These are phyloP conservation scores for Fraxinus americana DNA, from an alignment of 257 asterid species.

Conservation along the genomic window DNA sequence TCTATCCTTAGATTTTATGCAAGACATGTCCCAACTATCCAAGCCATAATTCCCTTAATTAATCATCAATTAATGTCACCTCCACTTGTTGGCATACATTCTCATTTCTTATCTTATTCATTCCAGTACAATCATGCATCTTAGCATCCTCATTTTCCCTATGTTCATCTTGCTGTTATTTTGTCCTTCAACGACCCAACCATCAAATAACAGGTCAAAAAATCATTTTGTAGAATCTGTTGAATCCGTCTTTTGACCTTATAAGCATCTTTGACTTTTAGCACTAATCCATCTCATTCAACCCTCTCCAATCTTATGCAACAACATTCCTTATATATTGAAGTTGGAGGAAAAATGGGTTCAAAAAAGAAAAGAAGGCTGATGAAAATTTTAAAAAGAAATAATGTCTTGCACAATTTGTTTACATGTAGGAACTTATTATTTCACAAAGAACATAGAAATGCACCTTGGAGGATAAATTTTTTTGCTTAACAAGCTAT, in stretches of 20 bases:
- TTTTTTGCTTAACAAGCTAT: background rate
- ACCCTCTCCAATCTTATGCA: background rate
- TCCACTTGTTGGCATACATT: background rate
- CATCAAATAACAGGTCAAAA: background rate
- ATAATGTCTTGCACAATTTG: slow-evolving; percentile 19
- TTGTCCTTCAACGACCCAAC: background rate
- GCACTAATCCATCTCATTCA: background rate
- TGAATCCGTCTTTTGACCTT: background rate
- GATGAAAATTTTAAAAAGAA: background rate
- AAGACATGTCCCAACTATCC: background rate
- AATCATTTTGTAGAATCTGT: background rate
- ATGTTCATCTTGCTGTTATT: background rate
- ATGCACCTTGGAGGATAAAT: background rate
- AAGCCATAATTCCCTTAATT: background rate
- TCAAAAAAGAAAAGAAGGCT: too few species aligned
- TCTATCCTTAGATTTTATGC: background rate
- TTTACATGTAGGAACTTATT: slow-evolving; percentile 14
- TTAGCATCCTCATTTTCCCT: background rate
- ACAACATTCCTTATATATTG: background rate
- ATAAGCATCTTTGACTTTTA: background rate
- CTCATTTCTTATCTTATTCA: background rate
- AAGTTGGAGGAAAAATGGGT: background rate
- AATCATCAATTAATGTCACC: background rate
- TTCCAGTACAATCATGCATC: background rate
- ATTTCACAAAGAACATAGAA: background rate